Evolutionary conservation across 148 eudicot species (phyloP).

Genomic region (Rhododendron williamsianum): DNA sequence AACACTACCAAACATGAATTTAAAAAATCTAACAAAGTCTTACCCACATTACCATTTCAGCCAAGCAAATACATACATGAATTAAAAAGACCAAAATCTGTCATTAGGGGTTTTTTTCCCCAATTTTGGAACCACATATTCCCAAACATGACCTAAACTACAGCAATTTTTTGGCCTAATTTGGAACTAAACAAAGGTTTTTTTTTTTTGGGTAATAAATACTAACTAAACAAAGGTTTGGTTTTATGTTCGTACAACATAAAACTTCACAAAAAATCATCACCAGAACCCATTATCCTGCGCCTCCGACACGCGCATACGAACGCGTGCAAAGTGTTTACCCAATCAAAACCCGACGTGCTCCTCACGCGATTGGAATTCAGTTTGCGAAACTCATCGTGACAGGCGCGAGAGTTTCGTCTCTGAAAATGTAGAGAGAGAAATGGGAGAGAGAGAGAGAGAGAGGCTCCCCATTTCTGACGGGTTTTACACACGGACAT

Average conservation of each 20-base stretch:
- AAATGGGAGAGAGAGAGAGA: not conserved
- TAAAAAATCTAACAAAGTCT: no score
- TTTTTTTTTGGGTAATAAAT: no score
- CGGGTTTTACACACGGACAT: constrained; percentile 14
- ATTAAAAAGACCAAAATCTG: no score
- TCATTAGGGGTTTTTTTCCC: no score
- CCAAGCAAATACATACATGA: no score
- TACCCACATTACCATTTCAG: no score
- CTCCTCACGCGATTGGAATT: not conserved
- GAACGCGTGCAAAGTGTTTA: not conserved
- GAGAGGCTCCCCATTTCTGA: constrained; percentile 12
- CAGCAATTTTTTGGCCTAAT: not conserved
- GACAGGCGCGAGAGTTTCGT: not conserved
- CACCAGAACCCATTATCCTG: not conserved
- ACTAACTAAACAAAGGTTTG: no score
- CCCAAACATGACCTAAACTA: no score
- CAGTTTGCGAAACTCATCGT: not conserved
- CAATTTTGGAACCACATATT: no score
- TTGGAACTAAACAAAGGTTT: not conserved
- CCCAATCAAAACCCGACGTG: not conserved
- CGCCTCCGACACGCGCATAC: not conserved
- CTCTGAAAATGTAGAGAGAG: constrained; percentile 7
- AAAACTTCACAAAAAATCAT: not conserved
- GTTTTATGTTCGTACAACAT: no score
- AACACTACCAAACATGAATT: no score